These are phyloP conservation scores for Fraxinus greggii DNA, from an alignment of 305 asterid genomes.

Conservation along the genomic window DNA sequence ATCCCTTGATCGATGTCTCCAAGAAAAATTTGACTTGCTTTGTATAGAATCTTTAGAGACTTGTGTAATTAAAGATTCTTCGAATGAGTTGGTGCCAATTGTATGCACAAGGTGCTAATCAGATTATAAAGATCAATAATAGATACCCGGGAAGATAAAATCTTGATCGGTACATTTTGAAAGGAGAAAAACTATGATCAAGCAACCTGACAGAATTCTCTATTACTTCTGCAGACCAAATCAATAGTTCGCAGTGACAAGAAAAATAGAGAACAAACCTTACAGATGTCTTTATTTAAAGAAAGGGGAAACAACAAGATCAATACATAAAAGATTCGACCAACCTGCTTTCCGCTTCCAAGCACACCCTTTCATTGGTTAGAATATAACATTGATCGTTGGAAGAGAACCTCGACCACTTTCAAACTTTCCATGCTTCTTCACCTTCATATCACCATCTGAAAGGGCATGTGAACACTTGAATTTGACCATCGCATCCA, in stretches of 20 bases:
- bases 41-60: background rate
- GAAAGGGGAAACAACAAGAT: constrained; percentile 22
- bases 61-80: background rate
- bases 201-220: constrained; percentile 18
- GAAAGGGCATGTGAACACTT: constrained; percentile 29
- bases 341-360: constrained; percentile 34
- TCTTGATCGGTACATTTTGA: background rate
- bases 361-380: constrained; percentile 34
- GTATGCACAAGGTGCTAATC: background rate
- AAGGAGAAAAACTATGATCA: background rate
- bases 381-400: constrained; percentile 35
- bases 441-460: constrained; percentile 29
- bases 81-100: background rate
- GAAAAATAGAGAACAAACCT: background rate
- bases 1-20: background rate
- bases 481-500: constrained; percentile 24
- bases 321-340: constrained; percentile 37
- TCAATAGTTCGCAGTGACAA: constrained; percentile 1
- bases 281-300: constrained; percentile 2
- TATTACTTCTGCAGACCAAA: constrained; percentile 30
- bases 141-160: background rate
- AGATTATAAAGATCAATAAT: background rate
- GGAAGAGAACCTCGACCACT: constrained; percentile 28
- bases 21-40: background rate
- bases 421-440: constrained; percentile 28